A percentile compares a stretch with the other conserved stretches of the same genome.
phyloP scores from a whole-genome alignment of 768 basidiomycete genomes.

The Clathrus columnatus region DNA sequence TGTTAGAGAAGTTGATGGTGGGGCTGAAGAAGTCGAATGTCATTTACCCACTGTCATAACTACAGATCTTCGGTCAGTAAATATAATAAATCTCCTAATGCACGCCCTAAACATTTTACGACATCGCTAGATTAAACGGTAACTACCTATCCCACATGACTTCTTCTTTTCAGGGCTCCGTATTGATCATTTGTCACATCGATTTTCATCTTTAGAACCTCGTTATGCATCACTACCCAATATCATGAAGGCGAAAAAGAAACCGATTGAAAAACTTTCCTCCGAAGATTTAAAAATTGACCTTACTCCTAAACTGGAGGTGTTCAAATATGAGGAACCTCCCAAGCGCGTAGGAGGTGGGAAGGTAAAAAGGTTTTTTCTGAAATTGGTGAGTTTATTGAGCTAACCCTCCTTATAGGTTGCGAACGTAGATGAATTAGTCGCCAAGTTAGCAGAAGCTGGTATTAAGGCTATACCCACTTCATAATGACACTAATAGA shows the following conservation, averaged over 20 bases:
- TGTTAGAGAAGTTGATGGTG: conserved; percentile 90
- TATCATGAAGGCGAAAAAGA: conserved; percentile 99
- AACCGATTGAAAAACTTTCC: conserved; percentile 78
- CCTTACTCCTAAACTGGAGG: conserved; percentile 74
- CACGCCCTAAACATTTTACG: background rate
- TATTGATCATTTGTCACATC: background rate
- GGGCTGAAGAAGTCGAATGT: conserved; percentile 73
- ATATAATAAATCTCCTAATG: no score
- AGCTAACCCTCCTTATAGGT: conserved; percentile 34
- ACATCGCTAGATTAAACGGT: conserved; percentile 60
- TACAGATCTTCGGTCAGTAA: conserved; percentile 80
- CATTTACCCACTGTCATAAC: conserved; percentile 80
- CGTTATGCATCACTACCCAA: conserved; percentile 96
- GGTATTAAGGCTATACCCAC: conserved; percentile 30
- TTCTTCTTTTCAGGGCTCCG: background rate
- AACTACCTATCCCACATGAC: conserved; percentile 7
- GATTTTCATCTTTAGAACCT: conserved; percentile 53
- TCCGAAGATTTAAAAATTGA: conserved; percentile 78
- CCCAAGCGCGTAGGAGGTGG: conserved; percentile 84
- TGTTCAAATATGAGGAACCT: conserved; percentile 81
- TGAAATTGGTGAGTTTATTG: background rate
- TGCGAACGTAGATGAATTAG: conserved; percentile 78
- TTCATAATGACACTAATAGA: background rate
- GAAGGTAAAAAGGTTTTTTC: conserved; percentile 46
- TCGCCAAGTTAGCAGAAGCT: conserved; percentile 82